Percentiles rank a stretch among this genome's conserved stretches.
Evolutionary conservation across 2,329 filamentous ascomycete genomes (phyloP).

Genomic region (Diaporthe sp.): DNA sequence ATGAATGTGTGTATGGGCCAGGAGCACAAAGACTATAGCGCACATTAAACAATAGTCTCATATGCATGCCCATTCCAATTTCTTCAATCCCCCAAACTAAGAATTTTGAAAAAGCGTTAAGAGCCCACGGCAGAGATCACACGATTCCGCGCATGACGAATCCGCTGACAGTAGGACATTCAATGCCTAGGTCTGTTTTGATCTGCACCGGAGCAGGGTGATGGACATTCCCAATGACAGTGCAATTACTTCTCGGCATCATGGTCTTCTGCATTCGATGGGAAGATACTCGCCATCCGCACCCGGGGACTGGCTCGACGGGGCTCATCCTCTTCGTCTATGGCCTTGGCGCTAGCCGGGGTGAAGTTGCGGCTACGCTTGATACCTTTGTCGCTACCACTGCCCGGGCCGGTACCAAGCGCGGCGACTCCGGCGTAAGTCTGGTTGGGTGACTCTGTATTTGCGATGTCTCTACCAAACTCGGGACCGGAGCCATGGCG

Average conservation of each 20-base stretch:
- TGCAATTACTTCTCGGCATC: neutral
- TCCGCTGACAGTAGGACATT: neutral
- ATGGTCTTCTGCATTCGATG: neutral
- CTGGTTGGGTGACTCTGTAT: constrained; percentile 45
- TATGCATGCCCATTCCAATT: too few relatives aligned
- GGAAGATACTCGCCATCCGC: constrained; percentile 13
- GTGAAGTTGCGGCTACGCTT: constrained; percentile 64
- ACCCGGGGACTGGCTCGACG: constrained; percentile 52
- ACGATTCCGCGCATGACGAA: neutral
- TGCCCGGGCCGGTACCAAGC: constrained; percentile 38
- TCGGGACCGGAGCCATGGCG: constrained; percentile 48
- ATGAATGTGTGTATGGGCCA: neutral
- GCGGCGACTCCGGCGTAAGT: constrained; percentile 42
- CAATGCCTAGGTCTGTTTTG: neutral
- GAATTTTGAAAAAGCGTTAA: neutral
- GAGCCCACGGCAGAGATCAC: neutral
- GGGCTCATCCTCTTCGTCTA: constrained; percentile 63
- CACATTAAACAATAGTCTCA: too few relatives aligned
- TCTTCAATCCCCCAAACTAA: neutral
- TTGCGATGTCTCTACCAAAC: constrained; percentile 50
- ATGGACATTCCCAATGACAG: too few relatives aligned
- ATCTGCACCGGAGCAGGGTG: neutral
- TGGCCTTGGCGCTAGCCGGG: constrained; percentile 58
- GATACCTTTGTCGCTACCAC: constrained; percentile 51
- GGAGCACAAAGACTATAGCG: neutral